Base-by-base conservation (phyloP, 306 rosid species). In the Macrotyloma uniflorum region DNA sequence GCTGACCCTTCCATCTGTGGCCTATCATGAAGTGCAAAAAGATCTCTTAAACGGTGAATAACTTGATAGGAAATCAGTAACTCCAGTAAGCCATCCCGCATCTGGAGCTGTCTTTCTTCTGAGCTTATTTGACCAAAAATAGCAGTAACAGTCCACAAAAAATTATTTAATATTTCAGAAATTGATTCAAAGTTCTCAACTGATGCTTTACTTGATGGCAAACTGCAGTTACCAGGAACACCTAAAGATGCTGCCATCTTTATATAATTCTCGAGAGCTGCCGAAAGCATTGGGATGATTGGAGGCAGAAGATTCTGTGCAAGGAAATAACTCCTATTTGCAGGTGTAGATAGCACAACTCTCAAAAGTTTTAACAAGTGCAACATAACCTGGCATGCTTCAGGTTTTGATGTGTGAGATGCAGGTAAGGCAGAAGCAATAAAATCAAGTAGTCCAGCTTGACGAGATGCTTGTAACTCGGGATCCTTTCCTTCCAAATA, bases 341-440 rank as follows among this genome's bases (percentile, higher is more conserved):
- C 91, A 74, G 93, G 84, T 74, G 85, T 77, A 68, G 90, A 89
- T 64, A 95, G 86, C 40, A 95, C 96, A 15, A 89, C 98, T 84
- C 82, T 87, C 85, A 92, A 86, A 76, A 95, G 96, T 83, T 90
- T 95, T 77, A 93, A 72, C 78, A 95, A 89, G 81, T 95, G 90
- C 82, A 91, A 82, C 69, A 91, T 89, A 86, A 92, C 98, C 69
- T 87, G 97, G 85, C 98, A 91, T 54, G 97, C 98, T 86, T 95
- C 98, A 68, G 98, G 98, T 87, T 89, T 95, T 67, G 98, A 92
- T 15, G 97, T 91, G 78, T 95, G 98, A 82, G 98, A 95, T 75
- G 98, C 98, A 72, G 98, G 98, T 82, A 95, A 77, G 63, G 98
- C 96, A 82, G 98, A 95, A 82, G 98, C 98, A 83, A 95, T 88